Evolutionary conservation across 1,284 basidiomycete species (phyloP).

Genomic region (Microbotryum lychnidis-dioicae): DNA sequence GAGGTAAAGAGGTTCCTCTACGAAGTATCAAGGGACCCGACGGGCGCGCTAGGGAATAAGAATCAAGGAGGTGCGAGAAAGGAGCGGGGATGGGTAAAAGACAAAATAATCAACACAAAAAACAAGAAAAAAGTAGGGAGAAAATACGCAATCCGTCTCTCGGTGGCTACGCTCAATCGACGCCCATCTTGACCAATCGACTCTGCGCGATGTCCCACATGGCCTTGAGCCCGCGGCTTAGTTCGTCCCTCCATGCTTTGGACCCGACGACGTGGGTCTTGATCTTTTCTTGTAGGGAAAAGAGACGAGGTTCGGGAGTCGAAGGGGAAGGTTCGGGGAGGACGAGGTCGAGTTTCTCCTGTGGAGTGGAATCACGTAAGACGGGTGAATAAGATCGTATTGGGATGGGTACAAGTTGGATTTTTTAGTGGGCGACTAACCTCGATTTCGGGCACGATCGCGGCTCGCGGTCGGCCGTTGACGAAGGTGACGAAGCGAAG

Average conservation of each 20-base stretch:
- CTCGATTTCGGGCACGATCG: conserved; percentile 71
- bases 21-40: not conserved
- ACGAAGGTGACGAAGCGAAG: conserved; percentile 85
- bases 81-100: not conserved
- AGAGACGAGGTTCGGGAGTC: conserved; percentile 41
- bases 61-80: not conserved
- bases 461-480: conserved; percentile 64
- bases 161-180: not conserved
- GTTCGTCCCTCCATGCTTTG: conserved; percentile 53
- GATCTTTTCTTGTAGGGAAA: conserved; percentile 38
- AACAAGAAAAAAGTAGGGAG: not conserved
- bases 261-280: conserved; percentile 30
- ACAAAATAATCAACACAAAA: not conserved
- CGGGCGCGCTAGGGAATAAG: not conserved
- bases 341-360: conserved; percentile 44
- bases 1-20: not conserved
- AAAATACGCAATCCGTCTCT: not conserved
- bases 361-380: not conserved
- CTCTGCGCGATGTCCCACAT: conserved; percentile 66
- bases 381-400: not conserved
- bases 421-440: conserved; percentile 2
- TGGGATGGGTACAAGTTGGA: not conserved
- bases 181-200: conserved; percentile 39
- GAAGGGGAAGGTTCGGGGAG: conserved; percentile 36
- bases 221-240: conserved; percentile 62